These are phyloP conservation scores for Penicillium sp. DNA, from an alignment of 2,329 filamentous ascomycete species.

Conservation along the genomic window DNA sequence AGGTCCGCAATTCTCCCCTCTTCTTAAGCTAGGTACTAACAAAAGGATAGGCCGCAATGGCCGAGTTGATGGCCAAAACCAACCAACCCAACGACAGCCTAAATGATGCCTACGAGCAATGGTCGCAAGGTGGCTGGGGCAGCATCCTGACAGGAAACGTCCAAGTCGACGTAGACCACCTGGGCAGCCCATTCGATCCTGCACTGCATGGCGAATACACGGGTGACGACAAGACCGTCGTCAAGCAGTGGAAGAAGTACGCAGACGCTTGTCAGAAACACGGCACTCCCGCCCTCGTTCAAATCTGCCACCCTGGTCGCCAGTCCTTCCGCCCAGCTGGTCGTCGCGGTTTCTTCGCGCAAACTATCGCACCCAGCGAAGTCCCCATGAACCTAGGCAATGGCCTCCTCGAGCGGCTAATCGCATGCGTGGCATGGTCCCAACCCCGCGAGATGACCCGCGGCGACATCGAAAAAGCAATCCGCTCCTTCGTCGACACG, in stretches of 20 bases:
- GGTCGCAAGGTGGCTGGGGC: conserved; percentile 48
- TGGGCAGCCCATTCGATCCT: conserved; percentile 33
- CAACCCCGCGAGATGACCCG: conserved; percentile 57
- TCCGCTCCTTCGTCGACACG: conserved; percentile 53
- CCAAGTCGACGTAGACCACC: conserved; percentile 46
- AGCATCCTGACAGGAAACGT: conserved; percentile 46
- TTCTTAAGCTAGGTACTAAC: not conserved
- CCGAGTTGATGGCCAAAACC: conserved; percentile 45
- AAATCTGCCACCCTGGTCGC: conserved; percentile 47
- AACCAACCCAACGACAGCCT: conserved; percentile 47
- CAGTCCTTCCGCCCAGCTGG: conserved; percentile 45
- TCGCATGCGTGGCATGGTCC: conserved; percentile 38
- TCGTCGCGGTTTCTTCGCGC: conserved; percentile 31
- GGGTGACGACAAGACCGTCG: conserved; percentile 13
- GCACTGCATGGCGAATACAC: conserved; percentile 29
- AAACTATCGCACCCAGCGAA: conserved; percentile 38
- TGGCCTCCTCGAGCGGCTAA: conserved; percentile 35
- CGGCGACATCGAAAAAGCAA: conserved; percentile 54
- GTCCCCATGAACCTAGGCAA: conserved; percentile 43
- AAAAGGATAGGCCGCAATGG: conserved; percentile 43
- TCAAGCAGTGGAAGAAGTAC: conserved; percentile 30
- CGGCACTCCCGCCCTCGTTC: conserved; percentile 45
- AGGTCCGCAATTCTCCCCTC: conserved; percentile 24
- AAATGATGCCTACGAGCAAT: conserved; percentile 50
- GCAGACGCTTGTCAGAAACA: conserved; percentile 34